Percentiles rank a stretch among this genome's conserved stretches.
These are phyloP conservation scores for Pouteria glomerata DNA, from an alignment of 148 eudicot species.

Conservation along the genomic window DNA sequence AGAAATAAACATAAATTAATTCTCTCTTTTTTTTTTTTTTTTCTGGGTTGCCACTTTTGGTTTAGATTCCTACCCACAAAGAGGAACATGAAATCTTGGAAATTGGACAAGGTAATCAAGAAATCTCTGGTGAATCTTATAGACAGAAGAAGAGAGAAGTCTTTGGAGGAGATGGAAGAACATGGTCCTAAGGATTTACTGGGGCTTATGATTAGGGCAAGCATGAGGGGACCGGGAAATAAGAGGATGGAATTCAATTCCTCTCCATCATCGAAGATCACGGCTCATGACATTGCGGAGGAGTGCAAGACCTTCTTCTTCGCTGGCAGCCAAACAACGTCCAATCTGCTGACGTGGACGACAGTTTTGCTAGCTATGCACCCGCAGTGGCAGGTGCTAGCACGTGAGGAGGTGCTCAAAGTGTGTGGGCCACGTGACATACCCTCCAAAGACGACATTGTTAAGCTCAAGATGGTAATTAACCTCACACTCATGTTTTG, in stretches of 20 bases:
- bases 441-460: conserved; percentile 78
- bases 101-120: conserved; percentile 68
- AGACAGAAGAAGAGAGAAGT: conserved; percentile 38
- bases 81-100: conserved; percentile 68
- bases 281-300: conserved; percentile 77
- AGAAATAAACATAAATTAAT: neutral
- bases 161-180: conserved; percentile 10
- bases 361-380: conserved; percentile 87
- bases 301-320: conserved; percentile 97
- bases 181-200: conserved; percentile 70
- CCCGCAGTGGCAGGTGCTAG: conserved; percentile 80
- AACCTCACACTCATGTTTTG: neutral
- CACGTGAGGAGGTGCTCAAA: conserved; percentile 86
- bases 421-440: conserved; percentile 89
- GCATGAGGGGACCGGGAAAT: conserved; percentile 25
- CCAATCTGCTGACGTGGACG: conserved; percentile 96
- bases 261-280: conserved; percentile 27
- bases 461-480: conserved; percentile 81
- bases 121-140: conserved; percentile 61
- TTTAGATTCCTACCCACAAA: conserved; percentile 75
- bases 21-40: neutral
- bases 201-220: conserved; percentile 89
- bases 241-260: no score
- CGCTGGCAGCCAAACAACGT: conserved; percentile 92
- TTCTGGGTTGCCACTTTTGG: neutral